These are phyloP conservation scores for Saccharomycopsis fibuligera DNA, from an alignment of 805 yeast genomes.

Conservation along the genomic window DNA sequence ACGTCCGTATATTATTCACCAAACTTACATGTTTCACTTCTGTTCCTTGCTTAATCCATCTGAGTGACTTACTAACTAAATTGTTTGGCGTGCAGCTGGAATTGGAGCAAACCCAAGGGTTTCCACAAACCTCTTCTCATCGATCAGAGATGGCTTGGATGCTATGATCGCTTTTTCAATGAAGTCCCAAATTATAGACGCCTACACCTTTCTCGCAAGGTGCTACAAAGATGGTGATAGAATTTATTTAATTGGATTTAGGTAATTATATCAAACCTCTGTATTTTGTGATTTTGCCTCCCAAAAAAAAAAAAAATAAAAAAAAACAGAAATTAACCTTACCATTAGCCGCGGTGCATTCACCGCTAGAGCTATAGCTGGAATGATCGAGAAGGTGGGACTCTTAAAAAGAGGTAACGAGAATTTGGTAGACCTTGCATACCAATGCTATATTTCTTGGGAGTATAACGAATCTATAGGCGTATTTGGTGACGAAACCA, in stretches of 20 bases:
- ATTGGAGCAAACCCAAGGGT: slow-evolving; percentile 48
- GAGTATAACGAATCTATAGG: slow-evolving; percentile 25
- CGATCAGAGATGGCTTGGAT: slow-evolving; percentile 30
- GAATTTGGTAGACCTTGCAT: slow-evolving; percentile 51
- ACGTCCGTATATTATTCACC: slow-evolving; percentile 33
- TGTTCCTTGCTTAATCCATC: not conserved
- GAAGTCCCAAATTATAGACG: slow-evolving; percentile 51
- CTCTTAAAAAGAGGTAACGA: slow-evolving; percentile 49
- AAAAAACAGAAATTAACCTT: too few relatives aligned
- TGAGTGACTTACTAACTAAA: not conserved
- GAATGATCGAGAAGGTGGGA: slow-evolving; percentile 63
- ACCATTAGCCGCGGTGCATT: slow-evolving; percentile 62
- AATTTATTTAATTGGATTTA: slow-evolving; percentile 53
- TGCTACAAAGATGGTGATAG: slow-evolving; percentile 44
- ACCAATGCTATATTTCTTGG: slow-evolving; percentile 59
- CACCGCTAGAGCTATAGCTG: slow-evolving; percentile 56
- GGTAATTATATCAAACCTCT: slow-evolving; percentile 24
- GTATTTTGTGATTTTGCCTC: slow-evolving; percentile 11
- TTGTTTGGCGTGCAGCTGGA: slow-evolving; percentile 38
- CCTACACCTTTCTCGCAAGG: slow-evolving; percentile 46
- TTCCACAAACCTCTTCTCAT: slow-evolving; percentile 26
- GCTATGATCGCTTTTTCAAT: slow-evolving; percentile 47
- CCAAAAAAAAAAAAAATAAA: too few relatives aligned
- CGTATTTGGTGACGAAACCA: slow-evolving; percentile 26
- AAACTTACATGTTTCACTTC: too few relatives aligned